These are phyloP conservation scores for Diplodia corticola DNA, from an alignment of 2,329 filamentous ascomycete species.

Conservation along the genomic window DNA sequence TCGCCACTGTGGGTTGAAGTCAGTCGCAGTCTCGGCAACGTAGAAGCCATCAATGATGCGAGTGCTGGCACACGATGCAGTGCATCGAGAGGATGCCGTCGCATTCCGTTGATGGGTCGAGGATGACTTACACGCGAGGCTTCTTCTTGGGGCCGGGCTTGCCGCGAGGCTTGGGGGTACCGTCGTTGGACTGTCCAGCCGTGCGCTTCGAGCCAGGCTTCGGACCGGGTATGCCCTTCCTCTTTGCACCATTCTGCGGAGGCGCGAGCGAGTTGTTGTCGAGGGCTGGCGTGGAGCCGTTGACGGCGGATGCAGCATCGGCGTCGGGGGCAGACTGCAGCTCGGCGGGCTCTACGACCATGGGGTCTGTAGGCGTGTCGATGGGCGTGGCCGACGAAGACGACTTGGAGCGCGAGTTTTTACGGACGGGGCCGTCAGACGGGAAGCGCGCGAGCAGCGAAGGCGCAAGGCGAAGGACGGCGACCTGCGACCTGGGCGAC, in stretches of 20 bases:
- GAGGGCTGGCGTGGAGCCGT: conserved; percentile 27
- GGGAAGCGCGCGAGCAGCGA: conserved; percentile 33
- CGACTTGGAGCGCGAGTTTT: conserved; percentile 36
- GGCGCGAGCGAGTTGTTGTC: conserved; percentile 44
- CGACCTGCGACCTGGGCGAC: conserved; percentile 34
- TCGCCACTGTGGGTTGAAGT: conserved; percentile 47
- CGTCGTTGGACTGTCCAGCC: conserved; percentile 55
- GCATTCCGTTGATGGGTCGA: not conserved
- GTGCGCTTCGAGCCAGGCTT: conserved; percentile 65
- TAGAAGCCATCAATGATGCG: not conserved
- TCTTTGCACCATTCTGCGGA: conserved; percentile 60
- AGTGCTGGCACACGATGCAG: not conserved
- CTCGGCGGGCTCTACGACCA: conserved; percentile 15
- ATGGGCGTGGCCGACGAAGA: conserved; percentile 41
- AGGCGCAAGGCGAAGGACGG: conserved; percentile 38
- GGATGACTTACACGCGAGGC: conserved; percentile 75
- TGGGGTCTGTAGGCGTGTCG: conserved; percentile 36
- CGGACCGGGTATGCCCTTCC: conserved; percentile 72
- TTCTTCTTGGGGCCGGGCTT: conserved; percentile 98
- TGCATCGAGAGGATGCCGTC: not conserved
- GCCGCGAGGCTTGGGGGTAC: conserved; percentile 68
- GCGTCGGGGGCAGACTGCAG: conserved; percentile 38
- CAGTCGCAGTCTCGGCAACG: conserved; percentile 33
- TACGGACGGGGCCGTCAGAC: conserved; percentile 24
- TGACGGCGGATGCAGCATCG: conserved; percentile 40